Evolutionary conservation across 1,284 basidiomycete species (phyloP).

Genomic region (Heterobasidion annosum): DNA sequence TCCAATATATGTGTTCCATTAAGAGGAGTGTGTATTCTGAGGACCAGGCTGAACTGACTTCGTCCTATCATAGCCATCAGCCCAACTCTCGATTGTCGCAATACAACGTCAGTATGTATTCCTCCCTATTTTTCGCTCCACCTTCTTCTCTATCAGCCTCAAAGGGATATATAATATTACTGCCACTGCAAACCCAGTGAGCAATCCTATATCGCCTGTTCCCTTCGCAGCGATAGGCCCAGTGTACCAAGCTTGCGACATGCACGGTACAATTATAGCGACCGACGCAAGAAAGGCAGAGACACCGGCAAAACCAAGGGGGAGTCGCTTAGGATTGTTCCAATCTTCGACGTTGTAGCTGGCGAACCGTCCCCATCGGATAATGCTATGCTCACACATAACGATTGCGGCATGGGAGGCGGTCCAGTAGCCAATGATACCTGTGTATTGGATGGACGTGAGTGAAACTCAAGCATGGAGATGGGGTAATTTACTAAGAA

Average conservation of each 20-base stretch:
- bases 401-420: conserved; percentile 45
- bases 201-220: conserved; percentile 50
- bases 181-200: conserved; percentile 35
- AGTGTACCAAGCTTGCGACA: conserved; percentile 51
- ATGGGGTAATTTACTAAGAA: conserved; percentile 31
- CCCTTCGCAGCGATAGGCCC: conserved; percentile 35
- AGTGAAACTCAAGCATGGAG: conserved; percentile 3
- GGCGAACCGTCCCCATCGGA: conserved; percentile 29
- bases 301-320: conserved; percentile 37
- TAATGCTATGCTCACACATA: conserved; percentile 48
- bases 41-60: too few species aligned
- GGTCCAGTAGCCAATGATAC: conserved; percentile 54
- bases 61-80: too few species aligned
- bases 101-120: not conserved
- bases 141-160: conserved; percentile 27
- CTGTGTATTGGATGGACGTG: conserved; percentile 14
- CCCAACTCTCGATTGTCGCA: not conserved
- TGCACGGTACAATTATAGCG: conserved; percentile 45
- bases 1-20: too few species aligned
- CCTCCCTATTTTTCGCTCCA: conserved; percentile 9
- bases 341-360: conserved; percentile 29
- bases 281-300: conserved; percentile 36
- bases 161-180: conserved; percentile 28
- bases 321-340: conserved; percentile 30
- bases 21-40: too few species aligned